A percentile compares a stretch with the other conserved stretches of the same genome.
phyloP scores from a whole-genome alignment of 306 rosid genomes.

The Quercus aquifolioides region DNA sequence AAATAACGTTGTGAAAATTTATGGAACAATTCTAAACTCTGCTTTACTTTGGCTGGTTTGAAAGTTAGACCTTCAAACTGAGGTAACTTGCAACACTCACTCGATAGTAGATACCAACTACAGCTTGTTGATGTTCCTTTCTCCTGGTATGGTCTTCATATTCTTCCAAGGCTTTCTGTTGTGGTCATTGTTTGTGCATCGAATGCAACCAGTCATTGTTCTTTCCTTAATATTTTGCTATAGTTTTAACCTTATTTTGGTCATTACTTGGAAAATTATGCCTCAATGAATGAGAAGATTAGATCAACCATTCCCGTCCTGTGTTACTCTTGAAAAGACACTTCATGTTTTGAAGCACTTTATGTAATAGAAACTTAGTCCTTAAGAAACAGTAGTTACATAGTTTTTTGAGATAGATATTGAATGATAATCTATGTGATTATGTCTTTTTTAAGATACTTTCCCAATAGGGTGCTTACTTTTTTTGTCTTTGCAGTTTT shows the following conservation, averaged over 20 bases:
- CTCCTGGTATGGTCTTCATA: not conserved
- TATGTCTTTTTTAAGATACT: conserved; percentile 4
- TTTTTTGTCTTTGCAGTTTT: conserved; percentile 54
- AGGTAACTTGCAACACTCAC: not conserved
- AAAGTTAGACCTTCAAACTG: not conserved
- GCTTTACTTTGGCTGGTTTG: not conserved
- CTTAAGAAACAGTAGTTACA: not conserved
- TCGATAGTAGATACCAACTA: not conserved
- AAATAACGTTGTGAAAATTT: not conserved
- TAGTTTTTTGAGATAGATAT: not conserved
- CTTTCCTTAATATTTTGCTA: not conserved
- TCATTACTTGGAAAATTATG: not conserved
- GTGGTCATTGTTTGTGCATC: not conserved
- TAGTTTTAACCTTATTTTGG: not conserved
- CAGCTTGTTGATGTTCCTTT: not conserved
- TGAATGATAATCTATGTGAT: not conserved
- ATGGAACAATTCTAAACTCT: not conserved
- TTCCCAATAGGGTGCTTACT: not conserved
- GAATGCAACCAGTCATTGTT: not conserved
- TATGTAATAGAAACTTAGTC: conserved; percentile 1
- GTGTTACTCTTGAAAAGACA: not conserved
- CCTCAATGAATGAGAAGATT: not conserved
- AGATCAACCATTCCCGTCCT: not conserved
- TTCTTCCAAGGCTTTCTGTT: not conserved
- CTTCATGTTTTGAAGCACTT: not conserved